Evolutionary conservation across 2,329 filamentous ascomycete species (phyloP).

Genomic region (Clonostachys rhizophaga): DNA sequence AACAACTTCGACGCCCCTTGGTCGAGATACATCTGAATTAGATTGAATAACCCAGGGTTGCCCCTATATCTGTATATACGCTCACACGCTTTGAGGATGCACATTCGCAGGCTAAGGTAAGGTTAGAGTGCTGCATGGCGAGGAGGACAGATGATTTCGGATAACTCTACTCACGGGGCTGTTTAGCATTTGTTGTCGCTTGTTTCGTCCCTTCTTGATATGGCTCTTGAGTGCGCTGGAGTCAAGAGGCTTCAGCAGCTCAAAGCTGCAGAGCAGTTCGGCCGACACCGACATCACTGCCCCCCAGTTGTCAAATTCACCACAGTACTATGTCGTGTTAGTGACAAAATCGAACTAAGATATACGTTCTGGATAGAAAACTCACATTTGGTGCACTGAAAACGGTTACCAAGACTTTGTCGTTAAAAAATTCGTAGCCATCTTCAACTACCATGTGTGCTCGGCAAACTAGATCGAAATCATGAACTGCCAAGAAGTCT

Average conservation of each 20-base stretch:
- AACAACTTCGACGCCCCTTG: too few species aligned
- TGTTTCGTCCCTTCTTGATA: constrained; percentile 96
- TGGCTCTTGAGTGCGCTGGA: constrained; percentile 95
- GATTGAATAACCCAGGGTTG: too few species aligned
- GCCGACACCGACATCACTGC: constrained; percentile 97
- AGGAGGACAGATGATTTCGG: not conserved
- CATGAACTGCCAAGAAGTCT: constrained; percentile 88
- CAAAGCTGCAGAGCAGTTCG: constrained; percentile 93
- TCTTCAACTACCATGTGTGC: constrained; percentile 99
- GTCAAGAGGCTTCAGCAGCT: constrained; percentile 92
- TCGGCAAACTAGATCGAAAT: constrained; percentile 95
- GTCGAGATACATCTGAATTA: too few species aligned
- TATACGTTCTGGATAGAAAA: constrained; percentile 10
- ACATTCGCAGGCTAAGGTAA: constrained; percentile 43
- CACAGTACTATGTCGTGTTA: constrained; percentile 71
- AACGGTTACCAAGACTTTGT: constrained; percentile 90
- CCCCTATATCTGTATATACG: not conserved
- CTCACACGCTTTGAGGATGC: constrained; percentile 44
- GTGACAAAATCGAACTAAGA: constrained; percentile 4
- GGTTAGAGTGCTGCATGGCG: constrained; percentile 5
- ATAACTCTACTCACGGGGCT: constrained; percentile 69
- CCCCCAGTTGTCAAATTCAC: constrained; percentile 98
- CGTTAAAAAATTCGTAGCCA: constrained; percentile 97
- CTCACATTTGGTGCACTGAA: constrained; percentile 96
- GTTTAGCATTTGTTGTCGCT: constrained; percentile 91